Evolutionary conservation across 2,329 filamentous ascomycete genomes (phyloP).

Genomic region (Hypocreales sp.): DNA sequence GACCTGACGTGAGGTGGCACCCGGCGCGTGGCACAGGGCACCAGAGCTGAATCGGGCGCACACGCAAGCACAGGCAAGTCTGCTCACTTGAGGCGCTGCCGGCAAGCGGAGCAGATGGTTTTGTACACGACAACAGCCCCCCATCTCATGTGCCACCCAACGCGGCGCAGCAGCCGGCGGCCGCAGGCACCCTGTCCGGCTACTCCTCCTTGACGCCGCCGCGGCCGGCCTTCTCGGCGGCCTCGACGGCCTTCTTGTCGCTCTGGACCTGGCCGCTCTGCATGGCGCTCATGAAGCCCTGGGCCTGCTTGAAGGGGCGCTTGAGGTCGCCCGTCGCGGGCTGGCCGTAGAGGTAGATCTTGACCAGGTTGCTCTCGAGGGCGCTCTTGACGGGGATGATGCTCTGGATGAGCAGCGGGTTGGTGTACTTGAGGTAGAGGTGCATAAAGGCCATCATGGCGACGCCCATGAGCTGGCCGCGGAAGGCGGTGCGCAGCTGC

Average conservation of each 20-base stretch:
- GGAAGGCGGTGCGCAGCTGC: slow-evolving; percentile 75
- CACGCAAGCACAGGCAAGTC: no score
- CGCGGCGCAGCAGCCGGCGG: no score
- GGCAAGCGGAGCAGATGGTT: no score
- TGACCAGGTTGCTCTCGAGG: slow-evolving; percentile 88
- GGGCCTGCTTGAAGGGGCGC: slow-evolving; percentile 81
- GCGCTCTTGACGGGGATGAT: slow-evolving; percentile 96
- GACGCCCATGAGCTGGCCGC: slow-evolving; percentile 86
- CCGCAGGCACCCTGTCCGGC: no score
- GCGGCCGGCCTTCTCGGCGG: slow-evolving; percentile 58
- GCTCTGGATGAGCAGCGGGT: slow-evolving; percentile 95
- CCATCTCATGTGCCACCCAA: no score
- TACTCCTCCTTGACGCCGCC: slow-evolving; percentile 62
- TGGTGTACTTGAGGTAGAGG: slow-evolving; percentile 98
- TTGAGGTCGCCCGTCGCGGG: slow-evolving; percentile 82
- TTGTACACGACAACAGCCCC: no score
- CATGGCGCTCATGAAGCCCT: slow-evolving; percentile 69
- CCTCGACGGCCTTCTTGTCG: slow-evolving; percentile 79
- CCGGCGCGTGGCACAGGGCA: no score
- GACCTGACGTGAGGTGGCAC: no score
- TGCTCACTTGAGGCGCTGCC: no score
- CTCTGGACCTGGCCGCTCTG: slow-evolving; percentile 65
- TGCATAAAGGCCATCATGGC: slow-evolving; percentile 99
- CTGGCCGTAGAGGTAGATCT: slow-evolving; percentile 84
- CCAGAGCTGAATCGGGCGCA: no score